phyloP scores from a whole-genome alignment of 129 eudicot genomes.

The Tanacetum coccineum region DNA sequence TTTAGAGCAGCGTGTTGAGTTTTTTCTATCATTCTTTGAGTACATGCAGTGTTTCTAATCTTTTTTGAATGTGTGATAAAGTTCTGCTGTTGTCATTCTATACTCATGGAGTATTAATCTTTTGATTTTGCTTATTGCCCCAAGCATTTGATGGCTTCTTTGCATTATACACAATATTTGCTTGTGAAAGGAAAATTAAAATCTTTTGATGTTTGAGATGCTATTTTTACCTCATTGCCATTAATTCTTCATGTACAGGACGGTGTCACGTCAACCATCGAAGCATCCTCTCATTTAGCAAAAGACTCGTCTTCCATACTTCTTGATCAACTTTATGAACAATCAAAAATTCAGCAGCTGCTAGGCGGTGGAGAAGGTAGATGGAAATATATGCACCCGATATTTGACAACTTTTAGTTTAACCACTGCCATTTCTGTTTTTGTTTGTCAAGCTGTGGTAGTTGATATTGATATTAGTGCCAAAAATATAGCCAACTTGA shows the following conservation, averaged over 20 bases:
- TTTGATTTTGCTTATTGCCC: background rate
- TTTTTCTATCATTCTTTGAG: background rate
- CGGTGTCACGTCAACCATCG: slow-evolving; percentile 51
- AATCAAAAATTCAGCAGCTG: slow-evolving; percentile 60
- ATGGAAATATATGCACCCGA: slow-evolving; percentile 8
- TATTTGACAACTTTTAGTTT: slow-evolving; percentile 10
- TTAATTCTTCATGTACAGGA: slow-evolving; percentile 49
- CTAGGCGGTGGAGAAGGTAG: slow-evolving; percentile 80
- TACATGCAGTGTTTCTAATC: slow-evolving; percentile 4
- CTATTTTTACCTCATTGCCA: slow-evolving; percentile 8
- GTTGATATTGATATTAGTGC: background rate
- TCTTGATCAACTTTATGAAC: slow-evolving; percentile 31
- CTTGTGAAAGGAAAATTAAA: slow-evolving; percentile 4
- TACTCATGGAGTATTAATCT: background rate
- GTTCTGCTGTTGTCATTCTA: background rate
- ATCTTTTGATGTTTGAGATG: background rate
- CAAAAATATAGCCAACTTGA: background rate
- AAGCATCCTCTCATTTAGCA: slow-evolving; percentile 60
- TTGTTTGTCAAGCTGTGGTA: slow-evolving; percentile 4
- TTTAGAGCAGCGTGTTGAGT: slow-evolving; percentile 18
- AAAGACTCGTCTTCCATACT: slow-evolving; percentile 33
- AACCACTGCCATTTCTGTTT: slow-evolving; percentile 7
- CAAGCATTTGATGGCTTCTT: background rate
- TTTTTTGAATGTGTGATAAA: slow-evolving; percentile 6
- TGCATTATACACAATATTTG: slow-evolving; percentile 9